Conservation (phyloP, 1,284 basidiomycete species). For the Malassezia japonica region DNA sequence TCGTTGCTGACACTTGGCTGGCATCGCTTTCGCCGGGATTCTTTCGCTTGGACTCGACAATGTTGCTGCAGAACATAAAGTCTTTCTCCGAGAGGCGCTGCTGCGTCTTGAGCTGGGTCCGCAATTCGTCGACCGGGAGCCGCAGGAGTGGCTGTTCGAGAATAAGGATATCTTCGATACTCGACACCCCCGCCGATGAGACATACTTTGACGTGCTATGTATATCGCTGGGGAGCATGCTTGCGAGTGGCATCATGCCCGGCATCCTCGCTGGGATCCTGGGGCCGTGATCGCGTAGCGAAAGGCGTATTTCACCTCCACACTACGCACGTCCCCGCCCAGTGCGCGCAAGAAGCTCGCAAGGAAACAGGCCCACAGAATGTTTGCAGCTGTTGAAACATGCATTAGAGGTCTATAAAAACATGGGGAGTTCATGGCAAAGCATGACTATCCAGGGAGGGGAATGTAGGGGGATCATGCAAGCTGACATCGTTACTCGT, state of each 20-base stretch:
- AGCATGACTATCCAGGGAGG: background rate
- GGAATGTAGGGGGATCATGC: background rate
- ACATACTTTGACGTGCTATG: background rate
- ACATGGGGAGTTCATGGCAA: constrained; percentile 1
- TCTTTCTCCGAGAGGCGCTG: constrained; percentile 35
- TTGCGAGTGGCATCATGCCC: too few relatives aligned
- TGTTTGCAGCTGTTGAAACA: constrained; percentile 18
- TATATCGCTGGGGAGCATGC: background rate
- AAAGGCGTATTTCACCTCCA: background rate
- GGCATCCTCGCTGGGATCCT: too few relatives aligned
- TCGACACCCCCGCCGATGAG: background rate
- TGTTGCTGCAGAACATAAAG: constrained; percentile 18
- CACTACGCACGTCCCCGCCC: background rate
- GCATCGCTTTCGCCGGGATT: constrained; percentile 3
- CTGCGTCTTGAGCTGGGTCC: constrained; percentile 30
- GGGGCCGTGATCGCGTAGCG: background rate
- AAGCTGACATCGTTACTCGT: background rate
- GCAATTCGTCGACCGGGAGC: constrained; percentile 52
- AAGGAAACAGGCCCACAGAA: too few relatives aligned
- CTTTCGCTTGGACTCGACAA: constrained; percentile 5
- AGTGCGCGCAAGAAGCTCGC: too few relatives aligned
- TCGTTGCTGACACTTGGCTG: too few relatives aligned
- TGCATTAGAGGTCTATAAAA: constrained; percentile 8
- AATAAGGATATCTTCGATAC: constrained; percentile 63
- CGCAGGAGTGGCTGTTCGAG: constrained; percentile 78